Evolutionary conservation across 495 filamentous ascomycete genomes (phyloP).

Genomic region (Podospora tetraspora): DNA sequence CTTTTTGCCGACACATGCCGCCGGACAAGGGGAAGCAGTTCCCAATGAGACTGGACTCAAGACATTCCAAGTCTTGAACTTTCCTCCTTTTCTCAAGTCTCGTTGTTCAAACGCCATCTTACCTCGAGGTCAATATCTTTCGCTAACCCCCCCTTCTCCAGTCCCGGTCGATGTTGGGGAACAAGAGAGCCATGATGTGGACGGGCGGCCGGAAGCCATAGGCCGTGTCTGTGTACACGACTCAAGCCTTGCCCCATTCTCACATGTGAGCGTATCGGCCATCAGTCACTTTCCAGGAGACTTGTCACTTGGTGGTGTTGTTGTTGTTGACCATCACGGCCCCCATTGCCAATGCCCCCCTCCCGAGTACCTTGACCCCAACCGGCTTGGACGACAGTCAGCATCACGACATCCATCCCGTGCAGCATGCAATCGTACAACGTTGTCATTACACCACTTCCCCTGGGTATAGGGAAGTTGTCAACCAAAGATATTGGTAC

Average conservation of each 20-base stretch:
- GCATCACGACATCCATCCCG: background rate
- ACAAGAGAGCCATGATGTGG: background rate
- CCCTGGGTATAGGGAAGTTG: background rate
- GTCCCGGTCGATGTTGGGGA: background rate
- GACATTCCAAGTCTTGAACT: background rate
- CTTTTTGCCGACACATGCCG: constrained; percentile 11
- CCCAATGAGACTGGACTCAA: background rate
- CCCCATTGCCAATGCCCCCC: background rate
- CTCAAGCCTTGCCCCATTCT: background rate
- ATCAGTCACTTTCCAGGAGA: background rate
- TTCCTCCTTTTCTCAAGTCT: background rate
- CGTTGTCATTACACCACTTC: background rate
- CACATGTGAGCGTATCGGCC: background rate
- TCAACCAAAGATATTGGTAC: background rate
- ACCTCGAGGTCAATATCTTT: background rate
- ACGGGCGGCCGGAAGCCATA: background rate
- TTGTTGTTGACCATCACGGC: background rate
- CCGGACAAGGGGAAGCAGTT: background rate
- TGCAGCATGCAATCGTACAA: background rate
- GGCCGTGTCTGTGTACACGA: background rate
- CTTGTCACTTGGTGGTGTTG: background rate
- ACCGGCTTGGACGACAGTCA: background rate
- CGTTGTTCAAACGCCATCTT: background rate
- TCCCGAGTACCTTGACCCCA: background rate
- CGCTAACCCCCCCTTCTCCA: too few relatives aligned